Base-by-base conservation (phyloP, 1,284 basidiomycete genomes). In the Naganishia albida region DNA sequence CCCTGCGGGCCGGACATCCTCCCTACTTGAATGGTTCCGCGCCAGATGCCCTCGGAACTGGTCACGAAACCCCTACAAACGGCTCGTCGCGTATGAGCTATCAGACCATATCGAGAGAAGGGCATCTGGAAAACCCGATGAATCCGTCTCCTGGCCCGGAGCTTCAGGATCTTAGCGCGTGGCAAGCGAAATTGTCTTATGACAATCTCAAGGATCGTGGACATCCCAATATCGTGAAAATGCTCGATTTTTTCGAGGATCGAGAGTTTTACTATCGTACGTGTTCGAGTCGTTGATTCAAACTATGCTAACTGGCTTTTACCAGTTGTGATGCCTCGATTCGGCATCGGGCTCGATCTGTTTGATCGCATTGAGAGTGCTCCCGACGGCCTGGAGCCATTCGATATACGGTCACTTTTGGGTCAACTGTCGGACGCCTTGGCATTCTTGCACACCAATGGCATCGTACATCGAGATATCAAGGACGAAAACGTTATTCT, bases 161-260 rank as follows among this genome's bases (percentile, higher is more conserved):
- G 6, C 44, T 52, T 6, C 56, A 54, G 18, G 67, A 68, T 28
- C 20, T 42, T 6, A 56, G 56, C 20, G 43, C 49, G 12, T 68
- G 67, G 67, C 59, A 68, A 26, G 51, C 67, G 6, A 63, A 54
- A 44, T 26, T 68, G 4, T 52, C 59, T 23, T 30, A 43, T 18
- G 67, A 68, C 28, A 62, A 60, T 43, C 23, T 65, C 7, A 44
- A 74, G 0, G 70, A 74, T 52, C 67, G 77, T 38, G 78, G 78
- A 10, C 78, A 80, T 68, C 78, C 78, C 16, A 79, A 78, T 68
- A 75, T 99, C 64, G 95, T 93, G 78, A 89, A 90, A 54, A 84
- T 99, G 65, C 83, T 95, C 64, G 96, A 99, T 78, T 99, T 97
- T 76, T 99, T 98, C 77, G 95, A 99, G 78, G 96, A 99, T 76